Evolutionary conservation across 768 basidiomycete species (phyloP).

Genomic region (Favolaschia claudopus): DNA sequence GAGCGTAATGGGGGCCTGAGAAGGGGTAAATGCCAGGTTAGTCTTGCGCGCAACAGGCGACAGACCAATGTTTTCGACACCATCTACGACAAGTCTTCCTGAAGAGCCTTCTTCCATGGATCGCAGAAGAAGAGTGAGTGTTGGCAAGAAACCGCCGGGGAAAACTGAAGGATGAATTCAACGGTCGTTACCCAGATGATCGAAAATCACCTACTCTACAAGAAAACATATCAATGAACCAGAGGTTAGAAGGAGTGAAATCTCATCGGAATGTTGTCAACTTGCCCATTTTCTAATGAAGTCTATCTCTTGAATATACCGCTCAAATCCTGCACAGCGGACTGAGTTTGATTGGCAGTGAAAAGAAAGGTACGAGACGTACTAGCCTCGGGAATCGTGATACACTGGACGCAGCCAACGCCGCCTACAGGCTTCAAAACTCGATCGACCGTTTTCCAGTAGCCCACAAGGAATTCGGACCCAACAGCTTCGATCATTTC

Average conservation of each 20-base stretch:
- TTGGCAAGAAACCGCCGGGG: constrained; percentile 76
- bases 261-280: constrained; percentile 5
- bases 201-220: constrained; percentile 6
- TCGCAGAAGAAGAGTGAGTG: constrained; percentile 62
- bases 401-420: constrained; percentile 76
- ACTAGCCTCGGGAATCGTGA: constrained; percentile 79
- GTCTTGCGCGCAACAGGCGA: no score
- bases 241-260: not conserved
- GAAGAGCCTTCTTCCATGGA: constrained; percentile 58
- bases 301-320: constrained; percentile 66
- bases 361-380: constrained; percentile 36
- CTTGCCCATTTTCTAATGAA: constrained; percentile 83
- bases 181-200: not conserved
- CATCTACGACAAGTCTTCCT: constrained; percentile 67
- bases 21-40: constrained; percentile 54
- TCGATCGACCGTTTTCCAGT: constrained; percentile 72
- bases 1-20: constrained; percentile 43
- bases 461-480: constrained; percentile 66
- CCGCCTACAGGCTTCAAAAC: constrained; percentile 65
- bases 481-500: constrained; percentile 86
- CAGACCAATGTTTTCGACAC: constrained; percentile 76
- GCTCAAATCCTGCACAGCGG: constrained; percentile 56
- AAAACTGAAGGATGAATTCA: constrained; percentile 53
- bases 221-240: constrained; percentile 5
- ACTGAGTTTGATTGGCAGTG: constrained; percentile 14